These are phyloP conservation scores for Aureobasidium melanogenum DNA, from an alignment of 2,329 filamentous ascomycete genomes.

Conservation along the genomic window DNA sequence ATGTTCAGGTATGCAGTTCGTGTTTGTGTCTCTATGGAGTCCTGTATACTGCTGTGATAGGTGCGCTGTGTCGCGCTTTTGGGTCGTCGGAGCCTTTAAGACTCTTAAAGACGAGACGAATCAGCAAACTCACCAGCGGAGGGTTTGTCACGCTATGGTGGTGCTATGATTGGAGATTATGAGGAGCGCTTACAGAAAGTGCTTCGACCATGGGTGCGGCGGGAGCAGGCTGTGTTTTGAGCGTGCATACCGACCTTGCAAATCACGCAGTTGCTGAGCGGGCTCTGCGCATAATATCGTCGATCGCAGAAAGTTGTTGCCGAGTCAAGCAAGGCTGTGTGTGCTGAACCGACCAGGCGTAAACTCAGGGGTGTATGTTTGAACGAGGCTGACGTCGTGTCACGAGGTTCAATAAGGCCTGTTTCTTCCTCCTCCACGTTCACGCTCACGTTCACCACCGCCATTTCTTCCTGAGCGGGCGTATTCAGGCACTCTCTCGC, in stretches of 20 bases:
- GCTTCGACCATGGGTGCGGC: neutral
- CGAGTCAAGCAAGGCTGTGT: neutral
- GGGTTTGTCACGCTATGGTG: neutral
- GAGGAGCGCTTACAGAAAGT: neutral
- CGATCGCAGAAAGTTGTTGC: neutral
- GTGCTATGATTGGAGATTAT: neutral
- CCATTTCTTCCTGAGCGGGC: slow-evolving; percentile 16
- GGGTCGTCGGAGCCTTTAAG: neutral
- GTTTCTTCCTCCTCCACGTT: slow-evolving; percentile 17
- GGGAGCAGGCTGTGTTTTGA: neutral
- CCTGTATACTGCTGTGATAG: neutral
- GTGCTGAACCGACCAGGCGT: neutral
- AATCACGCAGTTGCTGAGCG: neutral
- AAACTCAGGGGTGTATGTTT: neutral
- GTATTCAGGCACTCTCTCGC: slow-evolving; percentile 28
- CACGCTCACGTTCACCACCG: slow-evolving; percentile 15
- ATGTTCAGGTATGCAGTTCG: neutral
- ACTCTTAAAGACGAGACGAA: neutral
- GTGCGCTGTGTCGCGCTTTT: neutral
- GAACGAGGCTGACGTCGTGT: neutral
- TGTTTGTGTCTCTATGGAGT: neutral
- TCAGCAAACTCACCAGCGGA: neutral
- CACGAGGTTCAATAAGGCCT: slow-evolving; percentile 10
- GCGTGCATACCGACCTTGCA: neutral
- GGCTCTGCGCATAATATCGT: too few relatives aligned